Evolutionary conservation across 1,139 yeast species (phyloP).

Genomic region (Nakaseomyces kungkrabaensis): DNA sequence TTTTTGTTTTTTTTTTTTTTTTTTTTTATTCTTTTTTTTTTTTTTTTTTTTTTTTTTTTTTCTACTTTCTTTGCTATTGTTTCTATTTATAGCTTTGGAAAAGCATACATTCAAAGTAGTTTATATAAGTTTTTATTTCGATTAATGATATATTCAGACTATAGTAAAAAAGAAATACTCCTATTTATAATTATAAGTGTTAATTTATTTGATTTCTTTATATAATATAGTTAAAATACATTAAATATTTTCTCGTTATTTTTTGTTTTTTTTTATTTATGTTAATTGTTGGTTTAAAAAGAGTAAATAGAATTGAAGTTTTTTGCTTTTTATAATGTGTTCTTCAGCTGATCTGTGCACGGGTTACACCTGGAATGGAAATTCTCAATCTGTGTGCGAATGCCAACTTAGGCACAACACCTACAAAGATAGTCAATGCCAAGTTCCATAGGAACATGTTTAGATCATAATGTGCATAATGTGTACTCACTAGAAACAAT

Average conservation of each 20-base stretch:
- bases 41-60: no score
- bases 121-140: no score
- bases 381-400: constrained; percentile 68
- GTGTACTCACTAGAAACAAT: constrained; percentile 78
- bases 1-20: no score
- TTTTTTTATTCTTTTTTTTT: no score
- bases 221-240: not conserved
- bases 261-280: not conserved
- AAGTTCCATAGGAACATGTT: constrained; percentile 72
- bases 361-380: constrained; percentile 41
- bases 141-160: no score
- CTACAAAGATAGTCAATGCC: constrained; percentile 64
- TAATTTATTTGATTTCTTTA: not conserved
- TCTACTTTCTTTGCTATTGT: not conserved
- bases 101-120: not conserved
- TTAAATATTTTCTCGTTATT: not conserved
- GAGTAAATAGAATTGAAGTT: no score
- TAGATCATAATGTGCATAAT: constrained; percentile 78
- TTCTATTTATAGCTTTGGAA: not conserved
- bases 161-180: no score
- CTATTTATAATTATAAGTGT: no score
- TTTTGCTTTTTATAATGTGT: no score
- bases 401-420: constrained; percentile 85
- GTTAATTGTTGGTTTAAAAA: no score
- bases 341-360: constrained; percentile 26